These are phyloP conservation scores for Eucalyptus shirleyi DNA, from an alignment of 345 rosid species.

Conservation along the genomic window DNA sequence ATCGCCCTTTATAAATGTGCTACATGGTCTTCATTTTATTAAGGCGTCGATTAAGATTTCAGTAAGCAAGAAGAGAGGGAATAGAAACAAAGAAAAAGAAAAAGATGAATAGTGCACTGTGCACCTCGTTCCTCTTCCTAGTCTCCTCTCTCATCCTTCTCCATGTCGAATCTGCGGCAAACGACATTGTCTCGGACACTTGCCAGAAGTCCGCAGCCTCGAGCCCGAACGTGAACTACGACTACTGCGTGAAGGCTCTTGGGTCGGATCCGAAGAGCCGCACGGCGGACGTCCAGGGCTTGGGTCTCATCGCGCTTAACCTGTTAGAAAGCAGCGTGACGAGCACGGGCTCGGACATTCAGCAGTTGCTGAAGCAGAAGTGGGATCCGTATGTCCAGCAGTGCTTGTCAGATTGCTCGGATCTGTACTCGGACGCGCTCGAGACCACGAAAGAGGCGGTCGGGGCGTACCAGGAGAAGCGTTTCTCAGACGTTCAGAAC, in stretches of 20 bases:
- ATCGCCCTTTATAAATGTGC: neutral
- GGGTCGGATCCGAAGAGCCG: slow-evolving; percentile 14
- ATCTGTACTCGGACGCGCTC: slow-evolving; percentile 20
- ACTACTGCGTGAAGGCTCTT: slow-evolving; percentile 31
- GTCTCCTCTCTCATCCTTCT: neutral
- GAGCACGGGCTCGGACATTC: slow-evolving; percentile 13
- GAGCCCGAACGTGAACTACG: slow-evolving; percentile 29
- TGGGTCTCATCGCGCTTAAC: slow-evolving; percentile 24
- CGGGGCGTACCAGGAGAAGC: slow-evolving; percentile 12
- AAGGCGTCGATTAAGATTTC: neutral
- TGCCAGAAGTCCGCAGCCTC: slow-evolving; percentile 27
- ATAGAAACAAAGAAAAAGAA: neutral
- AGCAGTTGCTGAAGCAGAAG: slow-evolving; percentile 4
- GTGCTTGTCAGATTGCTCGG: slow-evolving; percentile 35
- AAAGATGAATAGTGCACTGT: neutral
- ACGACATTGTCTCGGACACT: neutral
- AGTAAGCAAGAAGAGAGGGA: neutral
- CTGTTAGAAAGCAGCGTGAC: slow-evolving; percentile 32
- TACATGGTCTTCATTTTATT: neutral
- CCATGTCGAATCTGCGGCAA: neutral
- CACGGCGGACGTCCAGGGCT: slow-evolving; percentile 21
- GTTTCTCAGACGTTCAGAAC: neutral
- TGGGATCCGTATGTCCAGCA: slow-evolving; percentile 4
- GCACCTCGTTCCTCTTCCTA: neutral
- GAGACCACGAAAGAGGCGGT: slow-evolving; percentile 15